A percentile compares a stretch with the other conserved stretches of the same genome.
Conservation (phyloP, 306 rosid species). For the Alnus rubra region DNA sequence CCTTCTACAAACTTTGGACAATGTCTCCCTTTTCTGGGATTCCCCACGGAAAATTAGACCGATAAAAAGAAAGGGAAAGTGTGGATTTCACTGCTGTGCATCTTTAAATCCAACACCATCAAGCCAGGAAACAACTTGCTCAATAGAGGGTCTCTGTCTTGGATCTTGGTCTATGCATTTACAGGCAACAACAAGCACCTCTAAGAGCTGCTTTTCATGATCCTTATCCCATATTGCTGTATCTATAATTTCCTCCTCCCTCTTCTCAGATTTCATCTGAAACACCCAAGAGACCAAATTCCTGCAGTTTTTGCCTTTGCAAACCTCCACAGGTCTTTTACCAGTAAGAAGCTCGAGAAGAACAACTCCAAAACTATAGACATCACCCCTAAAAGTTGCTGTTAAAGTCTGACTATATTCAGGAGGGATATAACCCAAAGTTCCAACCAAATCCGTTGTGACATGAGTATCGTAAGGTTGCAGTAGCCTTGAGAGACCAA, state of each 20-base stretch:
- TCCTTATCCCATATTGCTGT: conserved; percentile 59
- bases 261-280: conserved; percentile 63
- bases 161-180: conserved; percentile 72
- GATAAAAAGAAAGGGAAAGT: conserved; percentile 17
- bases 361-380: conserved; percentile 81
- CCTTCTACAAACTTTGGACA: conserved; percentile 29
- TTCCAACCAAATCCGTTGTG: conserved; percentile 76
- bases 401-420: conserved; percentile 73
- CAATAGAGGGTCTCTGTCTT: conserved; percentile 71
- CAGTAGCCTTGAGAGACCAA: conserved; percentile 74
- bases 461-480: conserved; percentile 77
- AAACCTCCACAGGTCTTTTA: conserved; percentile 75
- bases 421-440: conserved; percentile 82
- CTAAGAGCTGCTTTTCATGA: conserved; percentile 57
- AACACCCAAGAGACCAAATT: conserved; percentile 71
- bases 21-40: conserved; percentile 32
- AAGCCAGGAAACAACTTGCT: conserved; percentile 69
- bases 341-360: conserved; percentile 77
- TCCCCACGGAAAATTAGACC: conserved; percentile 29
- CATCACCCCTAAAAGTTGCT: conserved; percentile 77
- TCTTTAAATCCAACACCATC: conserved; percentile 51
- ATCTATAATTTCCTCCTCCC: conserved; percentile 65
- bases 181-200: conserved; percentile 62
- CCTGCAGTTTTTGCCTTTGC: conserved; percentile 70
- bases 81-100: conserved; percentile 29